Evolutionary conservation across 2,329 filamentous ascomycete genomes (phyloP).

Genomic region (Neophaeococcomyces aloes): DNA sequence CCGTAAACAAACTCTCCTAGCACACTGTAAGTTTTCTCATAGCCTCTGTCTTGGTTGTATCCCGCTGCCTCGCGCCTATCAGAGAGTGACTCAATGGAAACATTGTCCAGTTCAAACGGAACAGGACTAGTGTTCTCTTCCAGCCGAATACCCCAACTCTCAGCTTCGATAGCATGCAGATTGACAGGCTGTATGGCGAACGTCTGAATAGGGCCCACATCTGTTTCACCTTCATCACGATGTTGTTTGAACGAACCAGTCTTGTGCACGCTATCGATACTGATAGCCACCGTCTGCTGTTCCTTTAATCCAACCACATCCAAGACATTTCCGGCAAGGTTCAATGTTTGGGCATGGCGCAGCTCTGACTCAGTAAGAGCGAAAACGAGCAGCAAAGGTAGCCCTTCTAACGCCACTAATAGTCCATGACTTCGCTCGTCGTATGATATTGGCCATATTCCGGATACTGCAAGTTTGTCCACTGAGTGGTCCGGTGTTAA

Average conservation of each 20-base stretch:
- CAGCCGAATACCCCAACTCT: neutral
- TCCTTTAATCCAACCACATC: conserved; percentile 35
- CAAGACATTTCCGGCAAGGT: conserved; percentile 56
- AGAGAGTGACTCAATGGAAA: neutral
- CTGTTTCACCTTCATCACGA: neutral
- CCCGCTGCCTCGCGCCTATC: neutral
- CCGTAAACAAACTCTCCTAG: conserved; percentile 27
- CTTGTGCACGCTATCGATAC: conserved; percentile 43
- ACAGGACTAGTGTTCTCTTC: neutral
- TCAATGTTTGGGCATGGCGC: conserved; percentile 40
- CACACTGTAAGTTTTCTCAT: conserved; percentile 14
- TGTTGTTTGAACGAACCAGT: conserved; percentile 38
- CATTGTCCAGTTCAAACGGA: neutral
- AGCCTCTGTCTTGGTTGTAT: neutral
- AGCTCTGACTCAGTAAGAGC: conserved; percentile 43
- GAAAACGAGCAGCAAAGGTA: conserved; percentile 56
- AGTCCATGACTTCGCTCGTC: conserved; percentile 1
- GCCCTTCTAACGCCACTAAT: conserved; percentile 51
- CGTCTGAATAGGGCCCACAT: neutral
- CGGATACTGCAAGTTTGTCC: conserved; percentile 29
- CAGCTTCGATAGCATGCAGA: neutral
- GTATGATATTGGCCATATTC: conserved; percentile 21
- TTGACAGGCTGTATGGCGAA: neutral
- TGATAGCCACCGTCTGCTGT: conserved; percentile 34
- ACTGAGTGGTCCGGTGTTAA: conserved; percentile 13